Base-by-base conservation (phyloP, 768 basidiomycete genomes). In the Fomitopsis serialis region DNA sequence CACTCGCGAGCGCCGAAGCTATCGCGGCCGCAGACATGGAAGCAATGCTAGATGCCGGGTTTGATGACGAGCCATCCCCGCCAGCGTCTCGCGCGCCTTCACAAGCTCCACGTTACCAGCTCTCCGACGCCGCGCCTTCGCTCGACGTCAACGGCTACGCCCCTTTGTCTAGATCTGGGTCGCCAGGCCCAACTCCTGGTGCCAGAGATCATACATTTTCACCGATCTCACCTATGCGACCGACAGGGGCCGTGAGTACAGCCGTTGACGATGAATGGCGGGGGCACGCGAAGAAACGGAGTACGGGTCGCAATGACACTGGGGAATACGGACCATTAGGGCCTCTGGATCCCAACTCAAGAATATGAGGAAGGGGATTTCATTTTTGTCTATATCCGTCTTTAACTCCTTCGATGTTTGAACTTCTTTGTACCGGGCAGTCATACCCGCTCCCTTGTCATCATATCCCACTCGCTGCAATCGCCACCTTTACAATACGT, bases 1-100 rank as follows among this genome's bases (percentile, higher is more conserved):
- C 60, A 48, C 37, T 68, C 46, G 64, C 58, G 8, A 67, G 68
- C 24, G 76, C 72, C 19, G 66, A 72, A 45, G 69, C 76, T 12
- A 71, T 98, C 9, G 89, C 79, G 37, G 79, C 76, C 54, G 78
- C 83, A 6, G 92, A 96, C 65, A 73, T 98, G 55, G 89, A 93
- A 65, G 92, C 92, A 32, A 97, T 98, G 86, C 75, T 98, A 53
- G 91, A 98, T 62, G 74, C 74, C 56, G 95, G 93, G 5, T 97
- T 95, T 67, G 92, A 96, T 54, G 88, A 91, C 54, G 70, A 70
- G 45, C 78, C 78, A 21, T 76, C 81, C 21, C 79, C 80, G 23
- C 71, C 71, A n/a, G 61, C 68, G 21, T 60, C 68, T 47, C 12
- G 53, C 19, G 52, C 61, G 5, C 68, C 74, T 6, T 68, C 73